A percentile compares a stretch with the other conserved stretches of the same genome.
phyloP scores from a whole-genome alignment of 2,329 filamentous ascomycete species.

The Knufia petricola region DNA sequence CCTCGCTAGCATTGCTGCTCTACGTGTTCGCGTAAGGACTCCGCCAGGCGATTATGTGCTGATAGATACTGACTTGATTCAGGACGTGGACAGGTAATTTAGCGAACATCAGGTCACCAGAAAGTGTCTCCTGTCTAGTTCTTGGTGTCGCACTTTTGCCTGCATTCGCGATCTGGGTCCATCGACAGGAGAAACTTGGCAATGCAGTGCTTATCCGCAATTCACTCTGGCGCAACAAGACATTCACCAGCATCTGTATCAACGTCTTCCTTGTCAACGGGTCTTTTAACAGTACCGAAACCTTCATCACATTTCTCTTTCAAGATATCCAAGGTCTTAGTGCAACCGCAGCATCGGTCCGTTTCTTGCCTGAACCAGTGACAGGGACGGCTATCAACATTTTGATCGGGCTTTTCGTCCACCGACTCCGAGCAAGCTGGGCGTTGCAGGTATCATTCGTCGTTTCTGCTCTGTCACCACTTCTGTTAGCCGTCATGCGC shows the following conservation, averaged over 20 bases:
- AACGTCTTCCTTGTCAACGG: slow-evolving; percentile 41
- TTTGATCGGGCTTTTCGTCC: slow-evolving; percentile 37
- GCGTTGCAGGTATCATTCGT: slow-evolving; percentile 34
- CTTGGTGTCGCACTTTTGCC: slow-evolving; percentile 37
- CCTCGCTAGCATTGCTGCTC: slow-evolving; percentile 41
- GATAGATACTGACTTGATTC: neutral
- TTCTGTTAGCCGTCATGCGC: slow-evolving; percentile 47
- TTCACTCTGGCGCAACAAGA: slow-evolving; percentile 47
- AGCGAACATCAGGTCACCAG: slow-evolving; percentile 32
- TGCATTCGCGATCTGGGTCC: slow-evolving; percentile 47
- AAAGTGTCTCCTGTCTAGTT: slow-evolving; percentile 39
- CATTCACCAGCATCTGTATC: slow-evolving; percentile 49
- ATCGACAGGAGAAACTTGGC: slow-evolving; percentile 37
- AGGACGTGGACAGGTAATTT: slow-evolving; percentile 10
- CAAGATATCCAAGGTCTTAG: slow-evolving; percentile 40
- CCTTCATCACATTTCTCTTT: slow-evolving; percentile 25
- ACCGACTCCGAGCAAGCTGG: slow-evolving; percentile 34
- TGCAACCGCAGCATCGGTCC: slow-evolving; percentile 37
- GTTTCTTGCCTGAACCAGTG: slow-evolving; percentile 35
- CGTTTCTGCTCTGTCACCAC: slow-evolving; percentile 38
- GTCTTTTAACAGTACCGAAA: slow-evolving; percentile 39
- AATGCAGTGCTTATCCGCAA: slow-evolving; percentile 53
- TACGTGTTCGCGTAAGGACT: slow-evolving; percentile 41
- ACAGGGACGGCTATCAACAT: slow-evolving; percentile 32
- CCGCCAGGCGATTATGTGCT: neutral